Evolutionary conservation across 169 alveolate genomes (phyloP).

Genomic region (Eimeria mitis): DNA sequence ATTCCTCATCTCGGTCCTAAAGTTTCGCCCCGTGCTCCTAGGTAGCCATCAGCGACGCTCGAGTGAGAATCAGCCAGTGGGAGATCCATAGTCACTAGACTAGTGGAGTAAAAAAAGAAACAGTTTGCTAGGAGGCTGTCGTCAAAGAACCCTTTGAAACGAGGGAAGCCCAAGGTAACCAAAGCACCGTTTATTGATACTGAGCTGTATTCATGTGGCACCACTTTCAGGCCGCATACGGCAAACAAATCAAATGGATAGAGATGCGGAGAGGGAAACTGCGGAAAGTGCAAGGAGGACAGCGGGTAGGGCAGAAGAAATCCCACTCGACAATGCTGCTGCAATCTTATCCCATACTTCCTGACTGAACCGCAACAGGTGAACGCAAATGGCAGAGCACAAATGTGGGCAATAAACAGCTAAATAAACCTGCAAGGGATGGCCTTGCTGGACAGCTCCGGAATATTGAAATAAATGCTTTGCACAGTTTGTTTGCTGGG

Average conservation of each 20-base stretch:
- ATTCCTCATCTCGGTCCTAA: background rate
- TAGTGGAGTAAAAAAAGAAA: background rate
- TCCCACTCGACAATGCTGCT: background rate
- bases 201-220: background rate
- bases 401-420: background rate
- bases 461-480: background rate
- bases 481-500: background rate
- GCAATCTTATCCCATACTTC: slow-evolving; percentile 12
- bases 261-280: slow-evolving; percentile 1
- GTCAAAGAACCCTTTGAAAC: background rate
- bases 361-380: slow-evolving; percentile 10
- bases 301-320: background rate
- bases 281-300: slow-evolving; percentile 7
- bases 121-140: background rate
- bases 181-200: background rate
- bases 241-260: background rate
- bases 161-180: background rate
- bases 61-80: background rate
- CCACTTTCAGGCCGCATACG: background rate
- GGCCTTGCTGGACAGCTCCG: background rate
- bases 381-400: background rate
- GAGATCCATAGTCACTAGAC: background rate
- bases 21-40: background rate
- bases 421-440: background rate
- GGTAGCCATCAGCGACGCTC: background rate